These are phyloP conservation scores for Solanum ossicruentum DNA, from an alignment of 257 asterid species.

Conservation along the genomic window DNA sequence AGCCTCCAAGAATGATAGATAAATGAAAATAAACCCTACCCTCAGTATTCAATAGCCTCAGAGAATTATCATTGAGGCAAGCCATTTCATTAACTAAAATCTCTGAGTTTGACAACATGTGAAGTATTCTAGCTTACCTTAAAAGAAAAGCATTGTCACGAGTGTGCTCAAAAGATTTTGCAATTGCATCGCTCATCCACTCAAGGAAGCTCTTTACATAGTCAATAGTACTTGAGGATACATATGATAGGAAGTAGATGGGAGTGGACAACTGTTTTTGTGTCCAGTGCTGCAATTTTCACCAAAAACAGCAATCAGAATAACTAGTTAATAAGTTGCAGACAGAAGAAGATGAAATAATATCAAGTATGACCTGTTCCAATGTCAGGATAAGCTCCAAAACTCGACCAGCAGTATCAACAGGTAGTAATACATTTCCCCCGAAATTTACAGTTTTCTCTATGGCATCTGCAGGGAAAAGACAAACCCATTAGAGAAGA, in stretches of 20 bases:
- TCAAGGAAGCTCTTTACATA: constrained; percentile 93
- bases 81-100: not conserved
- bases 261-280: constrained; percentile 60
- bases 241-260: constrained; percentile 73
- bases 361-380: constrained; percentile 46
- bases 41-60: not conserved
- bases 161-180: constrained; percentile 89
- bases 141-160: constrained; percentile 87
- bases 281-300: constrained; percentile 79
- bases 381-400: constrained; percentile 77
- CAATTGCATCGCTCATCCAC: constrained; percentile 97
- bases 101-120: not conserved
- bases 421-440: constrained; percentile 86
- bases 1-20: not conserved
- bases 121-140: constrained; percentile 38
- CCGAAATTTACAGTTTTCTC: constrained; percentile 53
- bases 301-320: not conserved
- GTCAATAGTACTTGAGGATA: constrained; percentile 88
- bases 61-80: not conserved
- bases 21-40: not conserved
- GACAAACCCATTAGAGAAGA: not conserved
- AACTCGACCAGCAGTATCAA: constrained; percentile 97
- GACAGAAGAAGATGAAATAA: constrained; percentile 1
- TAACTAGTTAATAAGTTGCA: not conserved
- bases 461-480: constrained; percentile 47